phyloP scores from a whole-genome alignment of 306 rosid species.

The Calophaca sinica region DNA sequence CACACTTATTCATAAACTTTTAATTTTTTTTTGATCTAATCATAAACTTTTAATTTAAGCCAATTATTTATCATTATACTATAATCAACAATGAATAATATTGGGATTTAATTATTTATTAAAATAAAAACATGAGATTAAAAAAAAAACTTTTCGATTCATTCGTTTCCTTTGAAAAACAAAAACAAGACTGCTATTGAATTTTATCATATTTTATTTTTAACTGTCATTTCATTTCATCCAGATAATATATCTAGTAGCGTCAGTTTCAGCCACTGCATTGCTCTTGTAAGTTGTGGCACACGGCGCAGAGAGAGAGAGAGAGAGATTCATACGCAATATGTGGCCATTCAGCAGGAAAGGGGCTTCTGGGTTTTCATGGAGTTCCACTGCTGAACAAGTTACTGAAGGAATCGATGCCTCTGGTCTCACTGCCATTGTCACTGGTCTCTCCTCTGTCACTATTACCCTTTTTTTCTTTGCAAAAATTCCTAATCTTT shows the following conservation, averaged over 20 bases:
- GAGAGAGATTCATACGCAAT: background rate
- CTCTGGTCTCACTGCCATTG: conserved; percentile 85
- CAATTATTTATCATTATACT: no score
- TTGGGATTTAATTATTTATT: no score
- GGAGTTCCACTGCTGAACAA: conserved; percentile 76
- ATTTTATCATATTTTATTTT: no score
- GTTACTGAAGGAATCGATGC: conserved; percentile 81
- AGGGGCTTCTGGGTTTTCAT: conserved; percentile 84
- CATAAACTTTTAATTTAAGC: no score
- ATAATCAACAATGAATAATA: no score
- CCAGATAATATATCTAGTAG: background rate
- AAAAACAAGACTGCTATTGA: no score
- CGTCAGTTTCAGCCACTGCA: background rate
- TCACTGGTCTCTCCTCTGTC: conserved; percentile 61
- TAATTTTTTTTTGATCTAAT: no score
- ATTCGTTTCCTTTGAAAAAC: no score
- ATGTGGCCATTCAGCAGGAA: conserved; percentile 81
- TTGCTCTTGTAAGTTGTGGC: background rate
- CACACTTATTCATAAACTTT: no score
- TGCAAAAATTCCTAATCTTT: background rate
- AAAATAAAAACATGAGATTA: no score
- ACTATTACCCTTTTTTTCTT: background rate
- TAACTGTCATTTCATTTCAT: no score
- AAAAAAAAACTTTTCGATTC: no score
- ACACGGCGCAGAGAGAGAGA: background rate